phyloP scores from a whole-genome alignment of 164 flowering plant species.

The Echeveria elegans region DNA sequence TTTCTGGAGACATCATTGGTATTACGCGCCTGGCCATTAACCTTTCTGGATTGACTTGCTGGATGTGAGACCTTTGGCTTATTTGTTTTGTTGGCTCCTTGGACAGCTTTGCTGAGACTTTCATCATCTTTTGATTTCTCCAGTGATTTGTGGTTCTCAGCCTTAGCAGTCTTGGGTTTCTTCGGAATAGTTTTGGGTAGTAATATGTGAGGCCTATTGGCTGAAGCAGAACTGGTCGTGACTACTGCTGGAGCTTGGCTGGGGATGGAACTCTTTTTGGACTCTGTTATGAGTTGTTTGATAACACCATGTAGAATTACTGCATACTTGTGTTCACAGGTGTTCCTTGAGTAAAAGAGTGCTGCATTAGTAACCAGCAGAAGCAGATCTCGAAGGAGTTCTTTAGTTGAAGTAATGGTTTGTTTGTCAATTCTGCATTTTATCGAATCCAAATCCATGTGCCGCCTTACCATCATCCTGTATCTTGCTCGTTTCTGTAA shows the following conservation, averaged over 20 bases:
- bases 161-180: neutral
- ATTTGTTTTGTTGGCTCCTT: neutral
- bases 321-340: conserved; percentile 57
- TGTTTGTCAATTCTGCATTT: conserved; percentile 33
- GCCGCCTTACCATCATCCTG: conserved; percentile 38
- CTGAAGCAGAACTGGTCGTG: neutral
- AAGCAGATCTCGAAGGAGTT: conserved; percentile 65
- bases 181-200: neutral
- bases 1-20: neutral
- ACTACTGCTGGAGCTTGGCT: neutral
- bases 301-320: conserved; percentile 35
- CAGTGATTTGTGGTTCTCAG: neutral
- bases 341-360: conserved; percentile 56
- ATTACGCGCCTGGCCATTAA: neutral
- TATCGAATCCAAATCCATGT: conserved; percentile 63
- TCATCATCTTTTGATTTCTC: neutral
- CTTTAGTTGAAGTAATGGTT: conserved; percentile 31
- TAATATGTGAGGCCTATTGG: neutral
- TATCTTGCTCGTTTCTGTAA: neutral
- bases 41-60: neutral
- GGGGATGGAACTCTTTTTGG: neutral
- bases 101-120: neutral
- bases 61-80: neutral
- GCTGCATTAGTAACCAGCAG: conserved; percentile 66
- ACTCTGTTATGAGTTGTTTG: conserved; percentile 19